Evolutionary conservation across 2,329 filamentous ascomycete species (phyloP), one percentile per base, ranked within the genome.

Genomic region (Fusarium equiseti): DNA sequence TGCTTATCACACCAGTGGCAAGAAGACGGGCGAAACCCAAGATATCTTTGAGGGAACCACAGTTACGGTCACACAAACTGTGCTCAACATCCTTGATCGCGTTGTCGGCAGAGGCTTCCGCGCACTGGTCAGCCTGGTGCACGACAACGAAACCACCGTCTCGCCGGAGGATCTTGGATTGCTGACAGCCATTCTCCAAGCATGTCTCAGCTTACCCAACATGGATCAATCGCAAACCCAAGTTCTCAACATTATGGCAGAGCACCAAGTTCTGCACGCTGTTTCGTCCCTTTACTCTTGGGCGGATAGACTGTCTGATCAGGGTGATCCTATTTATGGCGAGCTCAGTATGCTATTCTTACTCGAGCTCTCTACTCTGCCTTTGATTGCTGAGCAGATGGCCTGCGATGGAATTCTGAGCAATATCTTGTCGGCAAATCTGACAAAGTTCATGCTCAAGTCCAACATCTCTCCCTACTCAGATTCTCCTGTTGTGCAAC

Each of bases 211-310:
- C 68, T 87, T 97, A 31, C 93, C 94, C 1, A 90, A 91, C 50
- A 90, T 93, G 64, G 89, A 92, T 58, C 87, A 92, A 70, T 88
- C 90, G 51, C 89, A 92, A 68, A 85, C 88, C 16, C 91, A 94
- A 73, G 88, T 95, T 40, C 85, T 93, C 56, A 88, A 90, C 75
- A 90, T 90, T 71, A 85, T 94, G 84, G 84, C 88, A 2, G 88
- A 89, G 49, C 90, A 94, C 77, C 90, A 92, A 69, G 91, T 91
- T 2, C 87, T 93, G 48, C 92, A 95, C 75, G 92, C 94, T 66
- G 95, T 94, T 1, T 90, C 91, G 8, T 94, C 92, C 35, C 86
- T 99, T 8, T 98, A 95, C 81, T 97, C 94, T 0, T 99, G 96
- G 96, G 89, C 95, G 6, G 94, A 98, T 79, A 90, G 91, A 71